These are phyloP conservation scores for Omphalotus guepiniiformis DNA, from an alignment of 768 basidiomycete species.

Conservation along the genomic window DNA sequence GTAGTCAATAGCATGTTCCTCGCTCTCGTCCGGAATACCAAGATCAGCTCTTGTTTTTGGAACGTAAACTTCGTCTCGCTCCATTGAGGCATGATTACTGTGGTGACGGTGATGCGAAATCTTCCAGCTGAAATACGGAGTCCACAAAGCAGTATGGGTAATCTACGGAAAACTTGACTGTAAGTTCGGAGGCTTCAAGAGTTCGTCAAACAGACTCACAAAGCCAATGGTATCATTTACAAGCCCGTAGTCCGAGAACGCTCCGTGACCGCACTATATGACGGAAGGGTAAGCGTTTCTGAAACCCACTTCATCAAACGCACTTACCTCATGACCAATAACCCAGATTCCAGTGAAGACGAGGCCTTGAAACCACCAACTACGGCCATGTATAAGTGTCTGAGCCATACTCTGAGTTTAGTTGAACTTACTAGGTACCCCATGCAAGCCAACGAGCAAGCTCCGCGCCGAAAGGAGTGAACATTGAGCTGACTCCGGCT, in stretches of 20 bases:
- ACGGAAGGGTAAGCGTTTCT: background rate
- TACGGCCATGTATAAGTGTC: slow-evolving; percentile 14
- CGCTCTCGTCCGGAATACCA: slow-evolving; percentile 28
- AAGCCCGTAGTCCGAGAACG: slow-evolving; percentile 45
- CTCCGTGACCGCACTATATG: slow-evolving; percentile 50
- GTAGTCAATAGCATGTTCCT: slow-evolving; percentile 21
- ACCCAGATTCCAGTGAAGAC: slow-evolving; percentile 58
- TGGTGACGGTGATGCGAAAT: slow-evolving; percentile 25
- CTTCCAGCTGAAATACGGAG: slow-evolving; percentile 22
- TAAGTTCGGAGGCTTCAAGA: background rate
- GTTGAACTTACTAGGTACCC: slow-evolving; percentile 39
- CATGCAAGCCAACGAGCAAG: slow-evolving; percentile 39
- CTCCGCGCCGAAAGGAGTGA: slow-evolving; percentile 34
- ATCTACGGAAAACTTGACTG: slow-evolving; percentile 11
- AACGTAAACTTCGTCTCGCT: slow-evolving; percentile 30
- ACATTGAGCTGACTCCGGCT: slow-evolving; percentile 14
- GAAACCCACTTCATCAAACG: background rate
- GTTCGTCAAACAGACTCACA: slow-evolving; percentile 24
- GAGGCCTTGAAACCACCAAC: slow-evolving; percentile 63
- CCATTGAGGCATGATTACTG: slow-evolving; percentile 22
- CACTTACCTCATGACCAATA: slow-evolving; percentile 51
- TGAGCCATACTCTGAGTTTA: background rate
- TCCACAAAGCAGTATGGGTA: slow-evolving; percentile 16
- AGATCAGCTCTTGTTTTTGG: slow-evolving; percentile 36
- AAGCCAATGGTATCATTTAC: slow-evolving; percentile 50